These are phyloP conservation scores for Aureobasidium mangrovei DNA, from an alignment of 2,329 filamentous ascomycete species.

Conservation along the genomic window DNA sequence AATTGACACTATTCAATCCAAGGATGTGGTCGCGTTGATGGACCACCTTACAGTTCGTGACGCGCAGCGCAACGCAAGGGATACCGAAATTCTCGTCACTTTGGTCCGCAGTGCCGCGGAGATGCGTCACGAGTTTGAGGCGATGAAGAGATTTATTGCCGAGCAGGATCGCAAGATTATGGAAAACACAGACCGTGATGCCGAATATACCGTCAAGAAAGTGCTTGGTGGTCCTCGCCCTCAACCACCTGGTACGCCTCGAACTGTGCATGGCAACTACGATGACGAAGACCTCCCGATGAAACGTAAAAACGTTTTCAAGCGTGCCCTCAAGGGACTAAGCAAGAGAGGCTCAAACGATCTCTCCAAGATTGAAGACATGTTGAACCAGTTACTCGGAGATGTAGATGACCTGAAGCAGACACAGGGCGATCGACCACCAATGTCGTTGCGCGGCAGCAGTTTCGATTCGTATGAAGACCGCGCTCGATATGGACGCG, in stretches of 20 bases:
- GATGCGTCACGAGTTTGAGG: constrained; percentile 93
- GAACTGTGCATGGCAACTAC: constrained; percentile 40
- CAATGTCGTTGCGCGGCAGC: constrained; percentile 22
- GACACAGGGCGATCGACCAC: constrained; percentile 22
- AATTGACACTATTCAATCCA: constrained; percentile 86
- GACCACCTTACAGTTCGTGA: constrained; percentile 96
- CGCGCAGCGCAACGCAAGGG: constrained; percentile 87
- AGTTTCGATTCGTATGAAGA: constrained; percentile 65
- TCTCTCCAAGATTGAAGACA: constrained; percentile 77
- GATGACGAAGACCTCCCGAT: constrained; percentile 51
- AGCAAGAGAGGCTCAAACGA: constrained; percentile 83
- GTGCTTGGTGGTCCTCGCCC: constrained; percentile 80
- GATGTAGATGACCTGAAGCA: constrained; percentile 67
- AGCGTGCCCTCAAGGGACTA: constrained; percentile 82
- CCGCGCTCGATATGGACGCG: constrained; percentile 59
- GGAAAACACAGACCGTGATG: constrained; percentile 76
- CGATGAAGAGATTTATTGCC: constrained; percentile 85
- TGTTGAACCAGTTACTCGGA: constrained; percentile 80
- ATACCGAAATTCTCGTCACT: constrained; percentile 92
- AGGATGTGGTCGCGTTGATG: constrained; percentile 95
- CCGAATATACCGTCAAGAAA: constrained; percentile 74
- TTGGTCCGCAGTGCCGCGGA: constrained; percentile 89
- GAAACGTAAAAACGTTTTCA: constrained; percentile 92
- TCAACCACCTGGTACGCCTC: constrained; percentile 44
- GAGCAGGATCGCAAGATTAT: constrained; percentile 87